Base-by-base conservation (phyloP, 2,329 filamentous ascomycete species). In the Furcasterigmium furcatum region DNA sequence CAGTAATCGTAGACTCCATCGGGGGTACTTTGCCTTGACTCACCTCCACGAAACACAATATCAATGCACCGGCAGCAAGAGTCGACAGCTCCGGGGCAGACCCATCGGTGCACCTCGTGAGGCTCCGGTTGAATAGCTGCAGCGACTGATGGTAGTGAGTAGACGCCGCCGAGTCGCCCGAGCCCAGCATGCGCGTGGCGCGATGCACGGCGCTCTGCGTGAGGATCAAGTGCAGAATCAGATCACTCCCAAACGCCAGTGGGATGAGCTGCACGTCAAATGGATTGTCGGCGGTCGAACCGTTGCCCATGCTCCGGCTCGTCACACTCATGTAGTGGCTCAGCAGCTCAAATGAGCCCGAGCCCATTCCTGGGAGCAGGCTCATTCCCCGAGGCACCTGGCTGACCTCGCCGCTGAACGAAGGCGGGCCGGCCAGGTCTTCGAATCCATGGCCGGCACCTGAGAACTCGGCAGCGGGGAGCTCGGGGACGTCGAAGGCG, bases 221-320 rank as follows among this genome's bases (percentile, higher is more conserved):
- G 7, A 75, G 63, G 16, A 75, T 65, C 4, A 75, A 64, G 35
- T 74, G 71, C 4, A 74, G 43, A 2, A 74, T 61, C 0, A 75
- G 61, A 3, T 71, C 65, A 40, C 69, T 71, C 27, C 65, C 66
- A 30, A 74, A 74, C 4, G 71, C 68, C 2, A 75, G 48, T 0
- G 71, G 71, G 5, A 74, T 64, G 20, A 75, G 62, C 43, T 73
- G 69, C 21, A 66, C 64, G 16, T 73, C 56, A 41, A 74, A 73
- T 1, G 71, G 72, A 36, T 75, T 74, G 35, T 70, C 58, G 2
- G 65, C 61, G 1, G 71, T 72, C 1, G 71, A 70, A 1, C 69
- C 71, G 44, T 74, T 74, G 25, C 67, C 70, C 70, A 74, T 73
- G 42, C 68, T 72, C 36, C 67, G 65, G 14, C 69, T 66, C 0